phyloP scores from a whole-genome alignment of 805 yeast species.

The Pichia deserticola region DNA sequence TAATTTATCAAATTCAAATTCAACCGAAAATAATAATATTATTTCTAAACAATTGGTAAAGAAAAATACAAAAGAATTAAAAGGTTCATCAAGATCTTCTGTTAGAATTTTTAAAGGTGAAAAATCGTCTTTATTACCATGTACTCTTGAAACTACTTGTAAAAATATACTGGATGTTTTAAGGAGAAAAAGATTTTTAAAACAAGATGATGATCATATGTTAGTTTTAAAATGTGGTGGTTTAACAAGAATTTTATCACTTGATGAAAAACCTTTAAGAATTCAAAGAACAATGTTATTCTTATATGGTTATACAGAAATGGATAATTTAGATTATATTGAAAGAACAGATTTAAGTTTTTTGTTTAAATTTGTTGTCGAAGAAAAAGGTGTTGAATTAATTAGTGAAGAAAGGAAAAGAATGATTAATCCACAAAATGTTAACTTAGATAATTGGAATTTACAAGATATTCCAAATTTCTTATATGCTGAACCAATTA shows the following conservation, averaged over 20 bases:
- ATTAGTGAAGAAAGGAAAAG: conserved; percentile 26
- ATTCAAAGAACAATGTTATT: conserved; percentile 68
- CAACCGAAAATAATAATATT: too few relatives aligned
- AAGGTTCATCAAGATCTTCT: conserved; percentile 27
- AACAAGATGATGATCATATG: conserved; percentile 64
- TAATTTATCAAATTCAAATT: too few relatives aligned
- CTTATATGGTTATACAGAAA: conserved; percentile 69
- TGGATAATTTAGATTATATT: conserved; percentile 68
- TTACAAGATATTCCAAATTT: conserved; percentile 80
- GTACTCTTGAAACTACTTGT: conserved; percentile 72
- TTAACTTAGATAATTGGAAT: conserved; percentile 63
- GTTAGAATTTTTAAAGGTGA: conserved; percentile 76
- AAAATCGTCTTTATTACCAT: conserved; percentile 71
- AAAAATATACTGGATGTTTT: conserved; percentile 63
- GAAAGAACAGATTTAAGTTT: conserved; percentile 82
- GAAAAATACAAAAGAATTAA: conserved; percentile 16
- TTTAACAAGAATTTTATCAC: conserved; percentile 61
- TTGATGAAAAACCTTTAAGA: conserved; percentile 67
- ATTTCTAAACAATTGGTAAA: neutral
- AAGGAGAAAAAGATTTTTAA: conserved; percentile 71
- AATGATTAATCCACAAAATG: conserved; percentile 60
- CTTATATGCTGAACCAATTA: conserved; percentile 75
- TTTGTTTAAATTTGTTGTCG: conserved; percentile 73
- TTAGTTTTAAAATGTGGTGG: conserved; percentile 71
- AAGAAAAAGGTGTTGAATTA: conserved; percentile 49